Base-by-base conservation (phyloP, 768 basidiomycete species). In the Podaxis sp. region DNA sequence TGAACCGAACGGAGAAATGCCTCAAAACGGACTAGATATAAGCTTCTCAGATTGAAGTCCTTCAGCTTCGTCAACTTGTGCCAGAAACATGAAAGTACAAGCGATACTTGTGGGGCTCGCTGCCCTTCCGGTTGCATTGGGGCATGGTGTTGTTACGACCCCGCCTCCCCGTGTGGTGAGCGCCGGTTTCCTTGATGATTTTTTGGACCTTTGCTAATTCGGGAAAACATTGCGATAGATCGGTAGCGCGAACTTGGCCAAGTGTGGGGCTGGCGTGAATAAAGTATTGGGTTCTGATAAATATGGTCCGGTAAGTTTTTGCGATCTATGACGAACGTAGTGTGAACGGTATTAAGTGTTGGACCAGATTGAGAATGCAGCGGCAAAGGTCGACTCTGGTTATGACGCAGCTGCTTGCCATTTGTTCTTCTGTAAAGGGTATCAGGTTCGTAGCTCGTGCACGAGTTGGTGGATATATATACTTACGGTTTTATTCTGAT, bases 371-470 rank as follows among this genome's bases (percentile, higher is more conserved):
- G 75, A 76, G 58, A 71, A 74, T 59, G 69, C 75, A 6, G 71
- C 64, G 10, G 65, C 66, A 6, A 73, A 70, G 60, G 59, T 71
- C 15, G 74, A 75, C 54, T 64, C 69, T 7, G 66, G 57, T 11
- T 76, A 74, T 65, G 69, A 77, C 58, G 70, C 75, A 40, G 66
- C 67, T 28, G 71, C 69, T 13, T 77, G 76, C 58, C 70, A 75
- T 40, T 69, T 76, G 20, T 76, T 71, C 63, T 74, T 77, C 67
- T 76, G 76, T 58, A 64, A 70, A 58, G 75, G 75, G 12, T 66
- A 67, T 52, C 75, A 74, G 66, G 74, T 73, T 44, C 17, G 22
- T 49, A 30, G 8, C n/a, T 24, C 40, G 1, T 30, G 36, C 5
- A 30, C 5, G 37, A n/a, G 4, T 55, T 26, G 20, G 46, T 37